These are phyloP conservation scores for Trametes maxima DNA, from an alignment of 768 basidiomycete genomes.

Conservation along the genomic window DNA sequence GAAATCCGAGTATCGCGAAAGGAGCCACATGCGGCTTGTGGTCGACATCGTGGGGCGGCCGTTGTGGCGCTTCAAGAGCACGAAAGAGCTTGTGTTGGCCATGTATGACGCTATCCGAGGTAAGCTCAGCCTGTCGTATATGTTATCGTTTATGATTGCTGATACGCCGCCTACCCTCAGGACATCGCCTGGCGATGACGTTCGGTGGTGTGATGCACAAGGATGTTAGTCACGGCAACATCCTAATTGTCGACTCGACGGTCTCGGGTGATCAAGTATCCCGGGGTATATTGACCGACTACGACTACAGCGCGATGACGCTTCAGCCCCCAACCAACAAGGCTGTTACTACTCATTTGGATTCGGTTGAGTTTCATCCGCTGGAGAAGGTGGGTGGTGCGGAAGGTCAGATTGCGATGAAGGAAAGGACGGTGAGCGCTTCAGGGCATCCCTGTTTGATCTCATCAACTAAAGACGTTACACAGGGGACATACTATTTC, in stretches of 20 bases:
- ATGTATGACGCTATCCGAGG: slow-evolving; percentile 18
- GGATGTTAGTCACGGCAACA: slow-evolving; percentile 6
- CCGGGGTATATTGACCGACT: not conserved
- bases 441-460: not conserved
- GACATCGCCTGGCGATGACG: not conserved
- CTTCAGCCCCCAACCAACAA: not conserved
- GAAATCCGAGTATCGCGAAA: not conserved
- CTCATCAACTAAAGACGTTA: not conserved
- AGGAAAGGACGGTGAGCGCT: not conserved
- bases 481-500: slow-evolving; percentile 4
- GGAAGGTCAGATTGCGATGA: not conserved
- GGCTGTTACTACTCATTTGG: too few species aligned
- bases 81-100: slow-evolving; percentile 14
- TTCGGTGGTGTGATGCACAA: not conserved
- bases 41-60: slow-evolving; percentile 13
- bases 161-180: not conserved
- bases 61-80: slow-evolving; percentile 7
- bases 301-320: not conserved
- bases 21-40: slow-evolving; percentile 17
- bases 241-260: slow-evolving; percentile 1
- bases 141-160: not conserved
- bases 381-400: not conserved
- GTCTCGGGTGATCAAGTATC: not conserved
- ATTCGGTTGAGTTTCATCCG: not conserved
- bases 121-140: not conserved